These are phyloP conservation scores for Thalassiosira profunda DNA, from an alignment of 108 stramenopile genomes.

Conservation along the genomic window DNA sequence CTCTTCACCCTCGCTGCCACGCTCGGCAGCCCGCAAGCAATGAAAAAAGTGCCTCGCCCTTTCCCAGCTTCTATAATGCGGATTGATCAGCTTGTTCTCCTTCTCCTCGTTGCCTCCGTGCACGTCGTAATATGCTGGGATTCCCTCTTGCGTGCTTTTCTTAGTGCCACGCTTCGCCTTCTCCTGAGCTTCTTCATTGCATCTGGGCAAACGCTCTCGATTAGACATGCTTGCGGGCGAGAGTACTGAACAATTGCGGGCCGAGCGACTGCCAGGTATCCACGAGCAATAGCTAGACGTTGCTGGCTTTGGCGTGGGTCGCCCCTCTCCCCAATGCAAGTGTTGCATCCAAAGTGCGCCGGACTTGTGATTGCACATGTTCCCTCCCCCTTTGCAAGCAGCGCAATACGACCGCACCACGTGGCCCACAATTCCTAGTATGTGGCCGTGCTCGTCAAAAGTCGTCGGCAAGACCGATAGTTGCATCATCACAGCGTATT, in stretches of 20 bases:
- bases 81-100: background rate
- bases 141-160: background rate
- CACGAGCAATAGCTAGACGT: background rate
- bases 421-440: too few relatives aligned
- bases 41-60: background rate
- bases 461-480: background rate
- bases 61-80: background rate
- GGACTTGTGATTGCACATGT: background rate
- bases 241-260: too few relatives aligned
- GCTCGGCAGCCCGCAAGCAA: background rate
- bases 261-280: too few relatives aligned
- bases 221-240: too few relatives aligned
- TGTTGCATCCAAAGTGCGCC: conserved; percentile 1
- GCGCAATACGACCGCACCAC: too few relatives aligned
- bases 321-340: conserved; percentile 4
- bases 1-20: background rate
- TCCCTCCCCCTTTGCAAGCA: conserved; percentile 3
- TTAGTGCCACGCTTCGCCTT: background rate
- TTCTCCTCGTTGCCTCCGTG: background rate
- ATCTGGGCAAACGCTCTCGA: too few relatives aligned
- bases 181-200: too few relatives aligned
- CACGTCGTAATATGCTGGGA: background rate
- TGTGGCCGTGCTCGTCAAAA: too few relatives aligned
- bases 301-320: conserved; percentile 1
- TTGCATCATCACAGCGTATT: background rate